Evolutionary conservation across 2,329 filamentous ascomycete genomes (phyloP).

Genomic region (Fusarium proliferatum): DNA sequence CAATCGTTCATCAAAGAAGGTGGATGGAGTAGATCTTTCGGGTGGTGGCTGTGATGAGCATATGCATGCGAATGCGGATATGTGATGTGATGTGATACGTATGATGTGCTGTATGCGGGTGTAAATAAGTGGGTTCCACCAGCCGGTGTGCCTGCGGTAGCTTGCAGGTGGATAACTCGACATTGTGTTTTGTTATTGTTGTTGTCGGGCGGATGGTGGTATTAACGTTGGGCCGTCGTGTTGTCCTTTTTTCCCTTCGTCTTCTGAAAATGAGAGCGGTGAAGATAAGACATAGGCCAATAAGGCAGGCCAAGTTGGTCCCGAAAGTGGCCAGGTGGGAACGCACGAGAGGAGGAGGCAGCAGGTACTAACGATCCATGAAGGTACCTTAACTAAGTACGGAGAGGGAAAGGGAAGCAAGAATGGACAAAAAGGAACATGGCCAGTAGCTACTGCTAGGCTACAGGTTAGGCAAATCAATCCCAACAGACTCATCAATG

Average conservation of each 20-base stretch:
- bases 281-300: conserved; percentile 17
- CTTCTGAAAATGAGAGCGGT: conserved; percentile 16
- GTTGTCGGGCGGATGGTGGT: conserved; percentile 30
- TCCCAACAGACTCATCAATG: background rate
- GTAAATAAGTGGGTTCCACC: conserved; percentile 19
- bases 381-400: background rate
- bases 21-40: conserved; percentile 30
- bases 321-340: conserved; percentile 24
- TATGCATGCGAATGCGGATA: conserved; percentile 38
- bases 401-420: background rate
- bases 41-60: conserved; percentile 39
- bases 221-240: conserved; percentile 18
- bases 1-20: conserved; percentile 24
- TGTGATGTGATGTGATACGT: conserved; percentile 35
- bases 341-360: background rate
- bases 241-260: conserved; percentile 9
- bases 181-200: conserved; percentile 20
- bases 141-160: conserved; percentile 30
- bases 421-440: background rate
- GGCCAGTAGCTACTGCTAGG: background rate
- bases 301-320: conserved; percentile 16
- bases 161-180: conserved; percentile 19
- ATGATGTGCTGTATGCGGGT: conserved; percentile 31
- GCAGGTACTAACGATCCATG: background rate
- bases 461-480: background rate